Percentiles rank a stretch among this genome's conserved stretches.
These are phyloP conservation scores for Colletotrichum coccodes DNA, from an alignment of 2,329 filamentous ascomycete genomes.

Conservation along the genomic window DNA sequence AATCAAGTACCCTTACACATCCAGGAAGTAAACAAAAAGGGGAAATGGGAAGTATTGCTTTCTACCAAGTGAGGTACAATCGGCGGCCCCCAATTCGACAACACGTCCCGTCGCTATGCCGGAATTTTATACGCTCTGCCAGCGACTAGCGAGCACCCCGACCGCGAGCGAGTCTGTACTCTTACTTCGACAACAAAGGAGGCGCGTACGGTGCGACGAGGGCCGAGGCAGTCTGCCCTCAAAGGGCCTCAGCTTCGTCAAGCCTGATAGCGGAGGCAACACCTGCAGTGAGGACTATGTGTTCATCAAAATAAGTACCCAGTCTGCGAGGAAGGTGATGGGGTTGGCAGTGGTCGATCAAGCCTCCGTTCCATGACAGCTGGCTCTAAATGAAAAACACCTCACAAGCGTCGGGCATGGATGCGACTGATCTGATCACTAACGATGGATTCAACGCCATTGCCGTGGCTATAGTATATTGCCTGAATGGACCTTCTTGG, in stretches of 20 bases:
- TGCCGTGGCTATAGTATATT: conserved; percentile 57
- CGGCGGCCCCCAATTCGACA: conserved; percentile 46
- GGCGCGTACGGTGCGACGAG: conserved; percentile 47
- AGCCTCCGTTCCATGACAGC: conserved; percentile 56
- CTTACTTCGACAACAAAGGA: conserved; percentile 39
- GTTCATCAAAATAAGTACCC: conserved; percentile 59
- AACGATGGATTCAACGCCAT: conserved; percentile 48
- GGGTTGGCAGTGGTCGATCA: conserved; percentile 46
- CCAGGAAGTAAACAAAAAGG: conserved; percentile 32
- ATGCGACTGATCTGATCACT: conserved; percentile 54
- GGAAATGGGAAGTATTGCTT: conserved; percentile 42
- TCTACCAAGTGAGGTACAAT: conserved; percentile 43
- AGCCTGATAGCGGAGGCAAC: conserved; percentile 38
- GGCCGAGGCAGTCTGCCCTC: conserved; percentile 50
- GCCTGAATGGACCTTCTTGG: conserved; percentile 58
- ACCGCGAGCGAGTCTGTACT: conserved; percentile 41
- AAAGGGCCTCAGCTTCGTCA: conserved; percentile 44
- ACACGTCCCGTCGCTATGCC: conserved; percentile 46
- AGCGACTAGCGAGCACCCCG: conserved; percentile 46
- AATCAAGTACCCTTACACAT: too few species aligned
- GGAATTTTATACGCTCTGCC: conserved; percentile 52
- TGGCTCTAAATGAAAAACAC: conserved; percentile 59
- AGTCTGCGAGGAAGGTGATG: conserved; percentile 37
- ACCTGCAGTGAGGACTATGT: conserved; percentile 58
- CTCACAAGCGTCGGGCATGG: conserved; percentile 51